Evolutionary conservation across 805 yeast species (phyloP), one percentile per base, ranked within the genome.

Genomic region (Wickerhamiella parazyma): DNA sequence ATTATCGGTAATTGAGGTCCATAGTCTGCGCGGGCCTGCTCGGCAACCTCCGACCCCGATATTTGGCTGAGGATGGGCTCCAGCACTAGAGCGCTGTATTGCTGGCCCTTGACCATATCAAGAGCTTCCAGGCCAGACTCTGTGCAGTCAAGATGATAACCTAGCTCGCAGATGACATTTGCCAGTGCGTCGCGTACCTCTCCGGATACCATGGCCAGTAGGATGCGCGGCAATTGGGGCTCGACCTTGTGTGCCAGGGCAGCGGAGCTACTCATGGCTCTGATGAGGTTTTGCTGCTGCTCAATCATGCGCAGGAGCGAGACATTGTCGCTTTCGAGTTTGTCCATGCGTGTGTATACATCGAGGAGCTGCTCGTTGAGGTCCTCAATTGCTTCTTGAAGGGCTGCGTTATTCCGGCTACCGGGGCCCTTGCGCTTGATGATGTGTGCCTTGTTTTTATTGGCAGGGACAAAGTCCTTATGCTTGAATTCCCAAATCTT

Each of bases 111-210:
- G 85, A 65, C 84, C 85, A 52, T 79, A 26, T 76, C 72, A 36
- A 91, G 85, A 2, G 95, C 95, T 28, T 83, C 78, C 9, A 89
- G 63, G 0, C 98, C 99, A 63, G 89, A 96, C 4, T 85, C 80
- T 0, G 84, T 96, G 16, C 86, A 84, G 38, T 91, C 89, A 4
- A 89, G 95, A 11, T 85, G 77, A 59, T 95, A 87, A 0, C 96
- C 96, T 58, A 82, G 85, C 55, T 84, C 82, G 56, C 75, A 73
- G 45, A 91, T 61, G 55, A 91, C 84, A 58, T 83, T 82, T 8
- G 82, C 69, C 53, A 95, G 83, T 8, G 89, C 67, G 49, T 80
- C 80, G 52, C 95, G 81, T 31, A 70, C 63, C 25, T 67, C 61
- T 42, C 71, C 73, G 45, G 76, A 80, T 49, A 75, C 79, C 3